Evolutionary conservation across 345 rosid genomes (phyloP).

Genomic region (Salix exigua): DNA sequence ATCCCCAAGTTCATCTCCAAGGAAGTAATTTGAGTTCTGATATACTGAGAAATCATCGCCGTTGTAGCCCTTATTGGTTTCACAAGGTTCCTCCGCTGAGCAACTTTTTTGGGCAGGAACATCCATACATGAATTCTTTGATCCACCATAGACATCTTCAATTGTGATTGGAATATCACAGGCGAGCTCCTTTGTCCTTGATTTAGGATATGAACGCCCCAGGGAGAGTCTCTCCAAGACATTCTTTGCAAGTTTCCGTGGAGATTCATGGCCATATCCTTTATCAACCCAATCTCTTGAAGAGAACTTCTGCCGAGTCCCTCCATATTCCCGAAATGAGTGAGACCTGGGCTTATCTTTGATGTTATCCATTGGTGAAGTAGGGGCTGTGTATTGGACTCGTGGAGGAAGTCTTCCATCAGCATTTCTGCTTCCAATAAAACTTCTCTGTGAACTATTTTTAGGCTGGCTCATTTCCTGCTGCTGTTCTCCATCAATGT

Average conservation of each 20-base stretch:
- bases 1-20: conserved; percentile 26
- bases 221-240: conserved; percentile 84
- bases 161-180: conserved; percentile 62
- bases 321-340: conserved; percentile 71
- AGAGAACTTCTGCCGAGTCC: conserved; percentile 36
- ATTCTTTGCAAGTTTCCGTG: conserved; percentile 73
- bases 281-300: conserved; percentile 61
- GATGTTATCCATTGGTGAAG: conserved; percentile 54
- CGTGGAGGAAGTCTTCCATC: conserved; percentile 64
- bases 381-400: conserved; percentile 54
- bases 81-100: conserved; percentile 44
- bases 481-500: conserved; percentile 89
- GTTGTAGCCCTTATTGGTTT: conserved; percentile 27
- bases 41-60: conserved; percentile 34
- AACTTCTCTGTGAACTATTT: conserved; percentile 39
- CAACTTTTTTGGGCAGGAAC: conserved; percentile 35
- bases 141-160: conserved; percentile 69
- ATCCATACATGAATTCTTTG: conserved; percentile 42
- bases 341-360: conserved; percentile 55
- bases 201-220: conserved; percentile 41
- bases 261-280: conserved; percentile 68
- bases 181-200: conserved; percentile 43
- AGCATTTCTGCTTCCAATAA: conserved; percentile 35
- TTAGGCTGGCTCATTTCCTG: conserved; percentile 50
- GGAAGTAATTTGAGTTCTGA: conserved; percentile 28